Percentiles rank a stretch among this genome's conserved stretches.
Conservation (phyloP, 164 flowering plant species). For the Hamamelis virginiana region DNA sequence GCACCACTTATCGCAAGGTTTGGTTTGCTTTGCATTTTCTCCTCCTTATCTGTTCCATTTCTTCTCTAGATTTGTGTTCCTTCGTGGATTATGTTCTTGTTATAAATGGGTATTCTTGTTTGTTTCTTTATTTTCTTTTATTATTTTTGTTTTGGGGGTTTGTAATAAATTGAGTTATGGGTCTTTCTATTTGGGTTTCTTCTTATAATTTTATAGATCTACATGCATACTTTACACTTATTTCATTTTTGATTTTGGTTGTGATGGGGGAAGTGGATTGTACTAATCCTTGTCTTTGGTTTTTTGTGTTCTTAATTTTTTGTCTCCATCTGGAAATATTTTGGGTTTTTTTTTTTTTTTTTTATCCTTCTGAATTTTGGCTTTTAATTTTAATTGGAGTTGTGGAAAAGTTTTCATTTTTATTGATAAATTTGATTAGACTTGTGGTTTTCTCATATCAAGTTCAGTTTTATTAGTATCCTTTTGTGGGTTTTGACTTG, state of each 20-base stretch:
- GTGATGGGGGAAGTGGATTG: background rate
- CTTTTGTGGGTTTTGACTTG: background rate
- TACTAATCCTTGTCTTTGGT: background rate
- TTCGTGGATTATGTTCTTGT: too few relatives aligned
- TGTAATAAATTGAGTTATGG: background rate
- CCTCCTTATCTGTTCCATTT: background rate
- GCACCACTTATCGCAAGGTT: constrained; percentile 65
- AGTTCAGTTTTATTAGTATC: background rate
- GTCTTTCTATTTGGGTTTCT: background rate
- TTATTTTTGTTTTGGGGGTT: background rate
- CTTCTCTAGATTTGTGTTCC: too few relatives aligned
- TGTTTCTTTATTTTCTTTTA: too few relatives aligned
- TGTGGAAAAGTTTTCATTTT: background rate
- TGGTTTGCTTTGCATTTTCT: background rate
- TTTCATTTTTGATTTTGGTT: background rate
- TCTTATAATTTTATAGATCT: constrained; percentile 4
- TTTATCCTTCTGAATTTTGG: too few relatives aligned
- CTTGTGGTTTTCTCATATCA: too few relatives aligned
- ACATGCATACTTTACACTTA: background rate
- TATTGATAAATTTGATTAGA: background rate
- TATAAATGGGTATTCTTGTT: background rate
- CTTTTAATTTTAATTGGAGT: background rate
- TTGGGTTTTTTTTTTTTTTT: background rate
- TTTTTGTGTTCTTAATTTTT: background rate
- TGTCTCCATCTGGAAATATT: background rate